A percentile compares a stretch with the other conserved stretches of the same genome.
phyloP scores from a whole-genome alignment of 2,329 filamentous ascomycete genomes.

The Curvularia verruculosa region DNA sequence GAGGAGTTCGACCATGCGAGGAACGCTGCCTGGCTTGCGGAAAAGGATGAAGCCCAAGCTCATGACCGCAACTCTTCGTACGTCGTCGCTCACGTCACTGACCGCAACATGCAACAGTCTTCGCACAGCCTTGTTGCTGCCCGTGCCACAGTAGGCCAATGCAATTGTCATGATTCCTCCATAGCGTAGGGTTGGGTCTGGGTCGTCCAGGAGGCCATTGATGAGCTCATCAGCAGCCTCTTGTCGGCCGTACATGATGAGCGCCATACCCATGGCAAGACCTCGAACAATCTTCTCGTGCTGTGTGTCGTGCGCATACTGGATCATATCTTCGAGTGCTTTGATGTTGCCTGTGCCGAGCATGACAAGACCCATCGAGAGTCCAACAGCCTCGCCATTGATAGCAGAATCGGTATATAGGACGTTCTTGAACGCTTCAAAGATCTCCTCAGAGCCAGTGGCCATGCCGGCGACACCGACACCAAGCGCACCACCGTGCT shows the following conservation, averaged over 20 bases:
- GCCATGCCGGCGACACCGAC: slow-evolving; percentile 98
- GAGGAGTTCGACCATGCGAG: slow-evolving; percentile 97
- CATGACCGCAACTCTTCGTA: slow-evolving; percentile 94
- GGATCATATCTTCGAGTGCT: slow-evolving; percentile 94
- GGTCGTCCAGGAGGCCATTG: slow-evolving; percentile 88
- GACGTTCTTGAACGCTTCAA: slow-evolving; percentile 86
- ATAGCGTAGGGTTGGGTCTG: slow-evolving; percentile 91
- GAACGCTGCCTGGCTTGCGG: slow-evolving; percentile 94
- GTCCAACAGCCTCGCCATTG: slow-evolving; percentile 93
- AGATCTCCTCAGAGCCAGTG: slow-evolving; percentile 86
- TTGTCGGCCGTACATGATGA: slow-evolving; percentile 97
- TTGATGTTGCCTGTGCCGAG: slow-evolving; percentile 95
- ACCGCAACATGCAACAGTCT: slow-evolving; percentile 95
- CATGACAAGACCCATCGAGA: slow-evolving; percentile 98
- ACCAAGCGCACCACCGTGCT: slow-evolving; percentile 93
- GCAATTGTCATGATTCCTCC: slow-evolving; percentile 99
- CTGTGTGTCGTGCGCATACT: slow-evolving; percentile 95
- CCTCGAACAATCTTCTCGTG: slow-evolving; percentile 99
- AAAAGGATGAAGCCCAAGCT: slow-evolving; percentile 98
- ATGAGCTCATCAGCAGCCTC: slow-evolving; percentile 95
- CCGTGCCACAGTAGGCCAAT: slow-evolving; percentile 93
- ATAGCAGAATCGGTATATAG: slow-evolving; percentile 93
- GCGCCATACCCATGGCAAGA: slow-evolving; percentile 91
- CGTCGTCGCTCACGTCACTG: slow-evolving; percentile 97
- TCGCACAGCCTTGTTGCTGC: slow-evolving; percentile 97